Base-by-base conservation (phyloP, 225 moss, liverwort and hornwort species). In the Marchantia paleacea region DNA sequence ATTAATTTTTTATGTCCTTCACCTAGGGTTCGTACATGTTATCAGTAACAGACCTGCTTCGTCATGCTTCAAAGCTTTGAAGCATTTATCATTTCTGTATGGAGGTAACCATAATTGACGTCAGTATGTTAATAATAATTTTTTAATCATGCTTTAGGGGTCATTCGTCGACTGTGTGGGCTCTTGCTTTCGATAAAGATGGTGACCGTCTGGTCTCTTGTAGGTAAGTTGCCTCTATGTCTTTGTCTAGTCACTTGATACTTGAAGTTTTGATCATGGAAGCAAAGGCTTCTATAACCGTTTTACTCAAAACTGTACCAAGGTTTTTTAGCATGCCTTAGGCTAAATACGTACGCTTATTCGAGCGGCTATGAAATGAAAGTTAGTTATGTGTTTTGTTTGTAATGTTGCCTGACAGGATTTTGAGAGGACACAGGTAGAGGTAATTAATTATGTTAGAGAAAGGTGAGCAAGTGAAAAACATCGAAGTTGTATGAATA, bases 121-220 rank as follows among this genome's bases (percentile, higher is more conserved):
- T 67, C 28, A 2, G 1, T 39, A 39, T 39, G 14, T 7, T 0
- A 19, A 15, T 29, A 47, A 39, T 47, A 8, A 69, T 14, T 68
- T 10, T 19, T 39, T 12, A 30, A 9, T 60, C 18, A 62, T 62
- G 28, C 60, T 47, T 72, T 87, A 97, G 94, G 81, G 91, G 93
- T 63, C 97, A 99, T 79, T 94, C 93, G 50, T 99, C 99, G 72
- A 99, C 95, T 60, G 99, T 95, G 11, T 99, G 99, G 99, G 85
- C 88, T 55, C 86, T 87, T 72, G 94, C 99, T 48, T 99, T 99
- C 53, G 89, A 95, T 83, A 81, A 75, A 25, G 54, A 82, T 0
- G 99, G 99, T 48, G 87, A 91, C 74, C 90, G 91, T 22, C 77
- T 99, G 91, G 99, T 99, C 69, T 92, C 99, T 72, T 91, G 91